Conservation (phyloP, 2,329 filamentous ascomycete species). For the Neocucurbitaria cava region DNA sequence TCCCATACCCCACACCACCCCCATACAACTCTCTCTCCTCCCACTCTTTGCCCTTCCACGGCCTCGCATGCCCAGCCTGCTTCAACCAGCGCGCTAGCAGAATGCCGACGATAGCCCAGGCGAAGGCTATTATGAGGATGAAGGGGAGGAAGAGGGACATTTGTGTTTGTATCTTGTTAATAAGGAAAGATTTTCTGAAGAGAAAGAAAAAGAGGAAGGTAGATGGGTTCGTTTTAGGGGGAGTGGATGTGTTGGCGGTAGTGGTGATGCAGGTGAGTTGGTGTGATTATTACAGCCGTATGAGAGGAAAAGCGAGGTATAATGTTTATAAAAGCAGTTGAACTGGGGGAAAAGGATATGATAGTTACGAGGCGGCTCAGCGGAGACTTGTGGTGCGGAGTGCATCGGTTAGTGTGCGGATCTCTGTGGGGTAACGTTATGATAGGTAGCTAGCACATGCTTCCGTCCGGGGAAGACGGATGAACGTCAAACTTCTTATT, state of each 20-base stretch:
- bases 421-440: conserved; percentile 16
- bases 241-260: no score
- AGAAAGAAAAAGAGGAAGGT: not conserved
- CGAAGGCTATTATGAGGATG: conserved; percentile 20
- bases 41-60: conserved; percentile 16
- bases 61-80: conserved; percentile 20
- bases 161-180: no score
- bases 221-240: not conserved
- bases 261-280: no score
- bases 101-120: conserved; percentile 24
- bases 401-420: conserved; percentile 14
- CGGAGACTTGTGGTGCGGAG: conserved; percentile 22
- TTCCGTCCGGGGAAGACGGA: not conserved
- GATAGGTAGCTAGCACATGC: no score
- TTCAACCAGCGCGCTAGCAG: conserved; percentile 27
- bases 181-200: no score
- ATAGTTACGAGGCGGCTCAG: not conserved
- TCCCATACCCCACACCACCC: conserved; percentile 17
- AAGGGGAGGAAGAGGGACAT: conserved; percentile 20
- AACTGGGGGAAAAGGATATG: not conserved
- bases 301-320: not conserved
- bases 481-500: not conserved
- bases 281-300: not conserved
- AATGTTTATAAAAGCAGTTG: not conserved
- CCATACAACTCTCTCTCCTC: conserved; percentile 12